Conservation (phyloP, 495 filamentous ascomycete genomes). For the Immersiella caudata region DNA sequence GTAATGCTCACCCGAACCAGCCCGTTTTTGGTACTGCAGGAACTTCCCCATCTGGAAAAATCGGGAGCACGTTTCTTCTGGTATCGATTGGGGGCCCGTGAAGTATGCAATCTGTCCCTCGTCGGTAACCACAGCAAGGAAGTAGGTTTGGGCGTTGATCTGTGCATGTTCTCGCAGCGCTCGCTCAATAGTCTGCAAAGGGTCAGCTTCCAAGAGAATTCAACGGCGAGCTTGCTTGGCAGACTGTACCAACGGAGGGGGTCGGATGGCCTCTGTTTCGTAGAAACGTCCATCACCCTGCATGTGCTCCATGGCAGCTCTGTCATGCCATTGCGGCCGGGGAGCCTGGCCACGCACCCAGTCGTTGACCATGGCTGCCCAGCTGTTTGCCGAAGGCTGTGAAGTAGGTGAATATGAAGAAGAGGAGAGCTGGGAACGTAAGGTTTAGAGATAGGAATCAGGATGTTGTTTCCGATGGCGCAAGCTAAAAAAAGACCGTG, state of each 20-base stretch:
- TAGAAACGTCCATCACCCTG: constrained; percentile 24
- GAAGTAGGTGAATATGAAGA: not conserved
- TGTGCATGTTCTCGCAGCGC: constrained; percentile 45
- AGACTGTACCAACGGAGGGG: constrained; percentile 29
- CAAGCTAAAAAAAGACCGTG: not conserved
- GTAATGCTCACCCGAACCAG: constrained; percentile 18
- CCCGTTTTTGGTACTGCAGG: constrained; percentile 23
- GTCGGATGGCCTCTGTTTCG: constrained; percentile 21
- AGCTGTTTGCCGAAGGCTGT: not conserved
- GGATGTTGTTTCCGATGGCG: not conserved
- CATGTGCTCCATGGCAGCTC: constrained; percentile 19
- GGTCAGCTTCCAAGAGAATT: constrained; percentile 20
- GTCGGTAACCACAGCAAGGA: constrained; percentile 40
- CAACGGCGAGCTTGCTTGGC: not conserved
- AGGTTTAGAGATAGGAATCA: not conserved
- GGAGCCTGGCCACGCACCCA: constrained; percentile 24
- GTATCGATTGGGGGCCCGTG: constrained; percentile 32
- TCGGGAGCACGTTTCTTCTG: constrained; percentile 29
- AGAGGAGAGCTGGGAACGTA: not conserved
- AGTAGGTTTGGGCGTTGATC: constrained; percentile 41
- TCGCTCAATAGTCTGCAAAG: constrained; percentile 40
- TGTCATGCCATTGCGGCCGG: constrained; percentile 30
- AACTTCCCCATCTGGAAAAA: constrained; percentile 42
- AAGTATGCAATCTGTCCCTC: constrained; percentile 39
- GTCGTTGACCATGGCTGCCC: constrained; percentile 18